phyloP scores from a whole-genome alignment of 2,329 filamentous ascomycete genomes.

The Endoconidiophora laricicola region DNA sequence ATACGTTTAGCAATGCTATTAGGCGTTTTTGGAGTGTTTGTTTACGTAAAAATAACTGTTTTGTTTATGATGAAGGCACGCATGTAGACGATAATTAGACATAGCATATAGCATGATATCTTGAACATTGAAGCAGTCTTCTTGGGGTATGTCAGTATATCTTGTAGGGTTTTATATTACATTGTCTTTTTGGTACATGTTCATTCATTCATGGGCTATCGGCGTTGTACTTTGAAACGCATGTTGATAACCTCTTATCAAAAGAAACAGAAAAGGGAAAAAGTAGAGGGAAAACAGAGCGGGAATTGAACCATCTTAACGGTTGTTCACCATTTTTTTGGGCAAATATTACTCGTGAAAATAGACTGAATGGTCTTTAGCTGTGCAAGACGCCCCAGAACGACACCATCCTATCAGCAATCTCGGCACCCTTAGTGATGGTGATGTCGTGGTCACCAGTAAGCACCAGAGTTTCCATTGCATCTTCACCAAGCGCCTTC shows the following conservation, averaged over 20 bases:
- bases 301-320: neutral
- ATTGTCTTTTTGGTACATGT: conserved; percentile 6
- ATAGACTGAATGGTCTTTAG: neutral
- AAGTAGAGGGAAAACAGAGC: no score
- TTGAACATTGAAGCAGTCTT: no score
- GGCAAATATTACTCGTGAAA: neutral
- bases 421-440: conserved; percentile 40
- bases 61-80: no score
- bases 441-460: conserved; percentile 55
- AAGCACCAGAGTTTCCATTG: conserved; percentile 37
- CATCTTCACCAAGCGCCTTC: conserved; percentile 38
- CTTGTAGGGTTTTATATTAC: neutral
- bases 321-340: neutral
- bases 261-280: no score
- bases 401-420: conserved; percentile 27
- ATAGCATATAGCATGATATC: no score
- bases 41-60: no score
- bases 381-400: conserved; percentile 4
- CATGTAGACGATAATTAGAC: no score
- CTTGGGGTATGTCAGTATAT: no score
- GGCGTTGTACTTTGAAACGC: neutral
- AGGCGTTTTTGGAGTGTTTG: neutral
- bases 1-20: neutral
- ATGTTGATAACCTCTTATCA: no score
- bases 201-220: conserved; percentile 10